A percentile compares a stretch with the other conserved stretches of the same genome.
Conservation (phyloP, 2,329 filamentous ascomycete species). For the Pseudocercospora eumusae region DNA sequence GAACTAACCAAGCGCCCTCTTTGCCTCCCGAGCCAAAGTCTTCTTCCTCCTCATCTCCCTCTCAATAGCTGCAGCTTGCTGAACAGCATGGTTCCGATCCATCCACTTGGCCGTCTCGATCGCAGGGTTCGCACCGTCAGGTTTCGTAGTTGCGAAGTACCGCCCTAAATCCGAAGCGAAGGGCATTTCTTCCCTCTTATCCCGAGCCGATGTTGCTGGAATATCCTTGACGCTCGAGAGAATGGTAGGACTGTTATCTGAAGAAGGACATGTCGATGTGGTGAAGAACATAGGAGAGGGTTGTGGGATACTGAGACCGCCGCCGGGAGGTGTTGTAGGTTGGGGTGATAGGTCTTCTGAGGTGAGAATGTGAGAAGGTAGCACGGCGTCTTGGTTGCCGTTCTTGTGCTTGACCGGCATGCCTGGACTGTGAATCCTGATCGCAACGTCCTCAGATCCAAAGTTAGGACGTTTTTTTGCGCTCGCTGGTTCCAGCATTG, state of each 20-base stretch:
- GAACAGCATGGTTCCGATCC: slow-evolving; percentile 25
- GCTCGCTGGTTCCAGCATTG: neutral
- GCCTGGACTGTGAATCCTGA: neutral
- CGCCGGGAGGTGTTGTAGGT: slow-evolving; percentile 1
- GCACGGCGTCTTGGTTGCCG: slow-evolving; percentile 9
- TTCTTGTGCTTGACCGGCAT: neutral
- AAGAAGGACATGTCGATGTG: slow-evolving; percentile 17
- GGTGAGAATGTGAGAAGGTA: slow-evolving; percentile 23
- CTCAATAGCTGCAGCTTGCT: slow-evolving; percentile 30
- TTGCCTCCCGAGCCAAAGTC: slow-evolving; percentile 12
- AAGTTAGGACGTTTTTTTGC: neutral
- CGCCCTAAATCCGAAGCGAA: neutral
- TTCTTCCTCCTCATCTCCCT: slow-evolving; percentile 24
- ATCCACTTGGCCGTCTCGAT: slow-evolving; percentile 23
- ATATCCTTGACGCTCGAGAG: neutral
- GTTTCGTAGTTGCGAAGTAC: neutral
- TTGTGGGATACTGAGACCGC: neutral
- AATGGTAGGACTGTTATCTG: neutral
- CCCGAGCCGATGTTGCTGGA: neutral
- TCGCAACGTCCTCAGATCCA: neutral
- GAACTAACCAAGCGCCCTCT: slow-evolving; percentile 8
- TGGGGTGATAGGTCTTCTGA: slow-evolving; percentile 13
- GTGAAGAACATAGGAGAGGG: slow-evolving; percentile 22
- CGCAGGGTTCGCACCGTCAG: slow-evolving; percentile 8
- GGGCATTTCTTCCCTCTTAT: neutral